A percentile compares a stretch with the other conserved stretches of the same genome.
Evolutionary conservation across 2,329 filamentous ascomycete genomes (phyloP).

Genomic region (Penicillium sp.): DNA sequence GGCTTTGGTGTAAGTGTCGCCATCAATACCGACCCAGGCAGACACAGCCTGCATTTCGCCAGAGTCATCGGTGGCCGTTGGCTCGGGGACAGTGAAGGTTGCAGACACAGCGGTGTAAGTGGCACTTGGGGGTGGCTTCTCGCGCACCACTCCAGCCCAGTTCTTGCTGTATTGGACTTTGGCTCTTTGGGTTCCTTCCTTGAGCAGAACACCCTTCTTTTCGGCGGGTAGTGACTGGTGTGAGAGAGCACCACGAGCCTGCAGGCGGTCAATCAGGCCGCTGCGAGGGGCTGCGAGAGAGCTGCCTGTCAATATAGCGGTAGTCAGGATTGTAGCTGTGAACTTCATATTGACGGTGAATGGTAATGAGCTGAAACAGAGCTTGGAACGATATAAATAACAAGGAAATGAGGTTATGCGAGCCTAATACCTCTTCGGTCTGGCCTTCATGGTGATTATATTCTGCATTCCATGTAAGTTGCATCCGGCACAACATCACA

Average conservation of each 20-base stretch:
- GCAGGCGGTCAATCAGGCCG: slow-evolving; percentile 29
- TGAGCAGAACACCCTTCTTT: slow-evolving; percentile 12
- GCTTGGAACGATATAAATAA: background rate
- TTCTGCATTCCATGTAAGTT: background rate
- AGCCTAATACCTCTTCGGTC: background rate
- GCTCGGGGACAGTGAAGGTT: slow-evolving; percentile 53
- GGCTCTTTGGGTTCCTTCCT: slow-evolving; percentile 18
- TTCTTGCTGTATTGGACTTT: slow-evolving; percentile 55
- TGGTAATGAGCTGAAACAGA: background rate
- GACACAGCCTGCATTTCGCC: slow-evolving; percentile 48
- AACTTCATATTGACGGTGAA: slow-evolving; percentile 30
- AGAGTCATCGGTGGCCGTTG: slow-evolving; percentile 42
- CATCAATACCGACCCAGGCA: slow-evolving; percentile 63
- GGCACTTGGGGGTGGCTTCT: slow-evolving; percentile 40
- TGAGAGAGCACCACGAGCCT: slow-evolving; percentile 24
- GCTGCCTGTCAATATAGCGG: slow-evolving; percentile 23
- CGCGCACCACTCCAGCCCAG: slow-evolving; percentile 60
- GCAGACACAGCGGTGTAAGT: slow-evolving; percentile 48
- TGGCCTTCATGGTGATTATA: slow-evolving; percentile 11
- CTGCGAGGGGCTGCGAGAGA: slow-evolving; percentile 31
- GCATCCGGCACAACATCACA: slow-evolving; percentile 16
- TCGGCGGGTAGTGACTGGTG: slow-evolving; percentile 29
- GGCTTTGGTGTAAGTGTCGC: slow-evolving; percentile 54
- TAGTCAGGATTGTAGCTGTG: slow-evolving; percentile 18
- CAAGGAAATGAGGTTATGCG: background rate